These are phyloP conservation scores for Pyrenophora tritici-repentis DNA, from an alignment of 2,329 filamentous ascomycete species.

Conservation along the genomic window DNA sequence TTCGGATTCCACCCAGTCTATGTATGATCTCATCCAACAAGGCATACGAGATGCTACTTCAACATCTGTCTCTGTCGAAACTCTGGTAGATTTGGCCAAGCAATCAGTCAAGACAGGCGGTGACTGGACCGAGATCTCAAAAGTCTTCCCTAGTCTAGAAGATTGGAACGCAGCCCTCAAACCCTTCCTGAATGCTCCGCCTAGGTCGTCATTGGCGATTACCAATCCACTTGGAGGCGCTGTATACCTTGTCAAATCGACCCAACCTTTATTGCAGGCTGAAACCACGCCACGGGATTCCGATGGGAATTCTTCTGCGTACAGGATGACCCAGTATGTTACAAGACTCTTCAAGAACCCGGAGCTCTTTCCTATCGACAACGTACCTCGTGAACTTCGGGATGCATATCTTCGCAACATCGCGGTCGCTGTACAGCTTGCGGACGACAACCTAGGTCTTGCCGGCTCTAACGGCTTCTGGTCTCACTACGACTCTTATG, in stretches of 20 bases:
- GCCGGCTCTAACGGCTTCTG: constrained; percentile 61
- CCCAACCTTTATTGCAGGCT: constrained; percentile 20
- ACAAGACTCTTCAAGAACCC: constrained; percentile 60
- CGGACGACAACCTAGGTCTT: constrained; percentile 65
- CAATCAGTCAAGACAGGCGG: constrained; percentile 50
- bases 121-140: constrained; percentile 35
- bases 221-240: constrained; percentile 74
- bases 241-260: constrained; percentile 63
- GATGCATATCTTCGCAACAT: constrained; percentile 54
- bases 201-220: constrained; percentile 71
- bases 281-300: constrained; percentile 62
- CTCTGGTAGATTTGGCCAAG: constrained; percentile 60
- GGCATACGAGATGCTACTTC: constrained; percentile 54
- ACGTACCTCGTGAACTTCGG: constrained; percentile 27
- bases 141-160: constrained; percentile 66
- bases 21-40: constrained; percentile 59
- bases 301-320: constrained; percentile 71
- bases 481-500: constrained; percentile 52
- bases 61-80: constrained; percentile 56
- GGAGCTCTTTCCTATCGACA: constrained; percentile 44
- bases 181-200: constrained; percentile 58
- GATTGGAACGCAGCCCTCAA: constrained; percentile 70
- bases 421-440: constrained; percentile 60
- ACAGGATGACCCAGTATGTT: constrained; percentile 76
- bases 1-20: constrained; percentile 50